Conservation (phyloP, 163 green algal species). For the Prototheca cutis region DNA sequence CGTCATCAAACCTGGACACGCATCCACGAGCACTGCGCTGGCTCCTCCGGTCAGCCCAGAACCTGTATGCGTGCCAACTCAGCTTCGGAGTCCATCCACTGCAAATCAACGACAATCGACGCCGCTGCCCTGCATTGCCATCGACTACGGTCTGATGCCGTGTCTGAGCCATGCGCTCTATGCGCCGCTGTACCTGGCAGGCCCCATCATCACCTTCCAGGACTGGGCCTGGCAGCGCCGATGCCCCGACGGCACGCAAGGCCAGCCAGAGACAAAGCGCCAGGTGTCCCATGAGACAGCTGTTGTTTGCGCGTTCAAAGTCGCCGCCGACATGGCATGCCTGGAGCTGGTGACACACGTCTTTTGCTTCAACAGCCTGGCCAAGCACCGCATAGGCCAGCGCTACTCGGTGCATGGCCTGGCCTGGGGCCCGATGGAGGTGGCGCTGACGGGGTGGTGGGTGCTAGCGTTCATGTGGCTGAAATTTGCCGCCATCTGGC, state of each 20-base stretch:
- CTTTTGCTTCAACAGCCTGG: constrained; percentile 78
- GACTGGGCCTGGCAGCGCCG: constrained; percentile 60
- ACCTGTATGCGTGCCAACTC: not conserved
- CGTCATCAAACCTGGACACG: not conserved
- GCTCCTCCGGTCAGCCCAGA: not conserved
- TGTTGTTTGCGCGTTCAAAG: constrained; percentile 36
- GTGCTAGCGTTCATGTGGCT: constrained; percentile 92
- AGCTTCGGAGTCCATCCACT: not conserved
- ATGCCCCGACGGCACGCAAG: not conserved
- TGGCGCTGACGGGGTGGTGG: constrained; percentile 9
- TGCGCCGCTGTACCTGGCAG: constrained; percentile 82
- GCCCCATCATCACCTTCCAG: constrained; percentile 75
- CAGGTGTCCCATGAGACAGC: not conserved
- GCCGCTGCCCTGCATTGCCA: not conserved
- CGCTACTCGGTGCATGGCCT: constrained; percentile 16
- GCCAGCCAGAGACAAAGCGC: not conserved
- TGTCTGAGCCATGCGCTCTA: constrained; percentile 75
- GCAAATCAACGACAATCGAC: not conserved
- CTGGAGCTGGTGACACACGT: constrained; percentile 71
- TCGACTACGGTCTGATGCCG: constrained; percentile 12
- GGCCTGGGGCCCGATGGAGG: constrained; percentile 3
- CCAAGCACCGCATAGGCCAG: constrained; percentile 45
- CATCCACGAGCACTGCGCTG: not conserved
- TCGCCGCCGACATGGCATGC: constrained; percentile 30
- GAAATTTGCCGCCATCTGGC: constrained; percentile 88